Evolutionary conservation across 202 grass and related monocot genomes (phyloP), one percentile per base, ranked within the genome.

Genomic region (Setaria viridis): DNA sequence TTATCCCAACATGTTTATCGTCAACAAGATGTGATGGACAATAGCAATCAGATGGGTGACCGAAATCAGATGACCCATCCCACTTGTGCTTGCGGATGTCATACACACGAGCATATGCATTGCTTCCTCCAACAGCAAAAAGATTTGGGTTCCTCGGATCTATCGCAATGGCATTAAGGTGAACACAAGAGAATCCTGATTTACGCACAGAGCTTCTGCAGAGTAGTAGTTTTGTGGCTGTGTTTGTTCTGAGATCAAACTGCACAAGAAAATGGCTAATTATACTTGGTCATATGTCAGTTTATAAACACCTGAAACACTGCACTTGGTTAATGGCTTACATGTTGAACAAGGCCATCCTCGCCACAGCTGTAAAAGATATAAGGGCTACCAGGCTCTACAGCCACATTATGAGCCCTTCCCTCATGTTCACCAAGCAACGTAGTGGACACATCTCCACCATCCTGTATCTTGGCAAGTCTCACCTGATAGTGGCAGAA

Each of bases 301-400:
- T 76, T 83, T 63, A 45, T 33, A 84, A 20, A 16, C 15, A 63
- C 11, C 50, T 37, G 65, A 89, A 77, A 78, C n/a, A 29, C 19
- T 67, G 60, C 60, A 70, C 9, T 72, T 63, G 58, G n/a, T 62
- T 35, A 72, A 58, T 71, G 25, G 0, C 88, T 90, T 62, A 95
- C 95, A 80, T 94, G 96, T 68, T 94, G 93, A 87, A 99, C 91
- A 73, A 91, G 77, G 73, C 93, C 96, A 82, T 99, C 96, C 89
- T 99, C 96, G 41, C 96, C 93, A 43, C 96, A 95, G 79, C 93
- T 95, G 82, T 99, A 99, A 78, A 99, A 94, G 76, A 95, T 94
- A 69, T 94, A 88, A 79, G 96, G 88, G 63, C 91, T 95, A 50
- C 91, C 90, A 79, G 90, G 88, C 70, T 99, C 93, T 78, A 98